phyloP scores from a whole-genome alignment of 331 rosid species.

The Malus hybrid region DNA sequence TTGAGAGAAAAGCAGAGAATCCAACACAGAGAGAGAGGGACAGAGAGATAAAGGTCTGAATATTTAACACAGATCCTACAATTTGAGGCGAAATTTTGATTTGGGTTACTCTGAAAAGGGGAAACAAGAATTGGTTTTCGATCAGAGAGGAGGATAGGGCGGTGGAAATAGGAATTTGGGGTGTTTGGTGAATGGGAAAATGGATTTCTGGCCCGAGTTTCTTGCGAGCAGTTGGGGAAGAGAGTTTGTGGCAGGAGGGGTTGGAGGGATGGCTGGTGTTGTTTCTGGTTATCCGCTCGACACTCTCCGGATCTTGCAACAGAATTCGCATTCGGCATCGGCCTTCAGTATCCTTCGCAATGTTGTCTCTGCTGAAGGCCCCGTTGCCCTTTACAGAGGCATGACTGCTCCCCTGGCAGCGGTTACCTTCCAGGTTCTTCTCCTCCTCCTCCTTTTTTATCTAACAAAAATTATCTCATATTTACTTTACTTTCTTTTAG shows the following conservation, averaged over 20 bases:
- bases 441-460: background rate
- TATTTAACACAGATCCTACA: background rate
- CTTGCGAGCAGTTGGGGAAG: constrained; percentile 72
- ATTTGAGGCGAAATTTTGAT: background rate
- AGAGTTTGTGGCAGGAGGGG: constrained; percentile 92
- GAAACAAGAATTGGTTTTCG: background rate
- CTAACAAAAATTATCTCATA: too few species aligned
- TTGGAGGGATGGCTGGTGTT: constrained; percentile 82
- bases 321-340: constrained; percentile 44
- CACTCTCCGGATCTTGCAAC: constrained; percentile 65
- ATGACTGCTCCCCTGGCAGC: constrained; percentile 82
- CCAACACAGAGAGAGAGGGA: background rate
- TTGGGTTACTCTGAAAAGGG: background rate
- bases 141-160: background rate
- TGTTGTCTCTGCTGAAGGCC: constrained; percentile 51
- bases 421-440: constrained; percentile 70
- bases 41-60: background rate
- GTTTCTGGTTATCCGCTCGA: constrained; percentile 80
- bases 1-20: background rate
- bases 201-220: constrained; percentile 94
- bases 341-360: constrained; percentile 46
- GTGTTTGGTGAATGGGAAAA: constrained; percentile 27
- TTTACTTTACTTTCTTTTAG: background rate
- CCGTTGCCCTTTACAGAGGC: constrained; percentile 70
- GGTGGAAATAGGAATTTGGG: background rate